Percentiles rank a stretch among this genome's conserved stretches.
Conservation (phyloP, 169 alveolate genomes). For the Plasmodium berghei region DNA sequence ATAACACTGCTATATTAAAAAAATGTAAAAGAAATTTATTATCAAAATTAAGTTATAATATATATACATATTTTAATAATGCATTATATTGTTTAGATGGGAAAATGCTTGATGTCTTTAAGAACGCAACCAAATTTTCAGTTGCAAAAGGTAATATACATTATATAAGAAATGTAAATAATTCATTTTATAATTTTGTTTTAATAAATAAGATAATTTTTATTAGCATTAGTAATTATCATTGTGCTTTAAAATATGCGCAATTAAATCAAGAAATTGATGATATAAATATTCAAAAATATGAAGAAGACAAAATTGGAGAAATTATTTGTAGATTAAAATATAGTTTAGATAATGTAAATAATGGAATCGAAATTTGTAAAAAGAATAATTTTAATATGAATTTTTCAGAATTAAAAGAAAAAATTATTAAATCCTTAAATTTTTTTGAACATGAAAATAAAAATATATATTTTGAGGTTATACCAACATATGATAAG, state of each 20-base stretch:
- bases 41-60: conserved; percentile 44
- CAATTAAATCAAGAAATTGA: conserved; percentile 1
- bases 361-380: conserved; percentile 44
- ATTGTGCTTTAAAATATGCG: conserved; percentile 49
- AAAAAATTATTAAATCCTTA: conserved; percentile 12
- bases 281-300: conserved; percentile 44
- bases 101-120: conserved; percentile 23
- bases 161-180: conserved; percentile 20
- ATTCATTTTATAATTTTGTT: conserved; percentile 48
- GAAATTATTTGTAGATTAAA: conserved; percentile 64
- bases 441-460: conserved; percentile 61
- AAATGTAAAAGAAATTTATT: conserved; percentile 64
- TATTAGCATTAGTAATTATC: conserved; percentile 56
- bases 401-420: conserved; percentile 19
- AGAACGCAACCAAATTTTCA: conserved; percentile 4
- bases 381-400: conserved; percentile 26
- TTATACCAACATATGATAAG: conserved; percentile 47
- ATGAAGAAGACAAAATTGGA: conserved; percentile 58
- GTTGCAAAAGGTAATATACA: conserved; percentile 30
- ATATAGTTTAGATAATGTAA: conserved; percentile 39
- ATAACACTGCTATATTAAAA: conserved; percentile 61
- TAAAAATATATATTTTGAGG: conserved; percentile 63
- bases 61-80: conserved; percentile 48
- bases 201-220: conserved; percentile 35
- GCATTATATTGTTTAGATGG: conserved; percentile 44